Percentiles rank a stretch among this genome's conserved stretches.
Evolutionary conservation across 805 yeast species (phyloP).

Genomic region (Cyberlindnera japonica): DNA sequence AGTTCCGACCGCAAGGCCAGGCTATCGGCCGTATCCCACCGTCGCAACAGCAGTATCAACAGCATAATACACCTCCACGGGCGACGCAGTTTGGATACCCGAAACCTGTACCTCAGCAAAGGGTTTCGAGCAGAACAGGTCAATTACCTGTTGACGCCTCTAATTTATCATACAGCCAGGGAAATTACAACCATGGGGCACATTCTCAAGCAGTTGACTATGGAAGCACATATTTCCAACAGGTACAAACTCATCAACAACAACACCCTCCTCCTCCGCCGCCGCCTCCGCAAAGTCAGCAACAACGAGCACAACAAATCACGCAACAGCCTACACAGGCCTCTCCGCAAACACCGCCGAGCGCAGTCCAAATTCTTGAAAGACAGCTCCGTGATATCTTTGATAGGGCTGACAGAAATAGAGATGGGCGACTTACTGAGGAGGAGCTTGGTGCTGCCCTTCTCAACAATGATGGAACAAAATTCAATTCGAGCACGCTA

Average conservation of each 20-base stretch:
- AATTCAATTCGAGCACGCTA: conserved; percentile 58
- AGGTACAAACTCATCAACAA: neutral
- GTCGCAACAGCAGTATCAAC: conserved; percentile 4
- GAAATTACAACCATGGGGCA: neutral
- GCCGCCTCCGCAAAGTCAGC: neutral
- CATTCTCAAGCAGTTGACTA: no score
- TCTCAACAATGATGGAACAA: conserved; percentile 59
- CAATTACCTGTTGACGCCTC: neutral
- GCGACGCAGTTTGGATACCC: neutral
- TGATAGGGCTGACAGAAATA: conserved; percentile 51
- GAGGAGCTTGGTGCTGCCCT: conserved; percentile 56
- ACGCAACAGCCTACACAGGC: conserved; percentile 9
- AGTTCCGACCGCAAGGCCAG: conserved; percentile 2
- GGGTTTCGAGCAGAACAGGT: conserved; percentile 3
- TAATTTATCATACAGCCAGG: neutral
- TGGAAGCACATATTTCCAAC: neutral
- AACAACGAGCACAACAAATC: conserved; percentile 4
- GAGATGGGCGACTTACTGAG: conserved; percentile 52
- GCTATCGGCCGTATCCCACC: neutral
- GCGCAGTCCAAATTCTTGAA: conserved; percentile 33
- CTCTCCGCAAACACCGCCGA: conserved; percentile 14
- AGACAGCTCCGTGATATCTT: conserved; percentile 46
- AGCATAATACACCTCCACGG: neutral
- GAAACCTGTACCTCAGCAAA: conserved; percentile 2
- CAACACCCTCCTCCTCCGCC: conserved; percentile 2